These are phyloP conservation scores for Pichia sp. DNA, from an alignment of 1,139 yeast species.

Conservation along the genomic window DNA sequence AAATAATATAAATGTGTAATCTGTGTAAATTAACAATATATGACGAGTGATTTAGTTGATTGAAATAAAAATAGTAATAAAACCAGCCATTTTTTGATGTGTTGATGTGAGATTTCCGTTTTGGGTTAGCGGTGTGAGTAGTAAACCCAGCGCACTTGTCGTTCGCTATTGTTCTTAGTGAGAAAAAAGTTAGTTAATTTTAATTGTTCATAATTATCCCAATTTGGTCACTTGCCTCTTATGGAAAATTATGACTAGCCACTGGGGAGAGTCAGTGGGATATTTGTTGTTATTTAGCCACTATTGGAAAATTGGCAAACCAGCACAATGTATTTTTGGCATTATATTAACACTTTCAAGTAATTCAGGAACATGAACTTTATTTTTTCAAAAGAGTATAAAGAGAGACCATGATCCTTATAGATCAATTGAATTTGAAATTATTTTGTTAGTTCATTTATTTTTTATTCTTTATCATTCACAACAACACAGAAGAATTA, in stretches of 20 bases:
- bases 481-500: background rate
- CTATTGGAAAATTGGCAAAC: background rate
- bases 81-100: too few species aligned
- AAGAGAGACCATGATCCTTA: conserved; percentile 5
- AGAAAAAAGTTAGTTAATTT: too few species aligned
- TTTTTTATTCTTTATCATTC: conserved; percentile 4
- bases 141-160: too few species aligned
- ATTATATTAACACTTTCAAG: too few species aligned
- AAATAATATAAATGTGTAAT: too few species aligned
- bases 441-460: background rate
- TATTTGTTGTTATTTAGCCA: background rate
- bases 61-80: too few species aligned
- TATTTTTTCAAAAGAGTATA: background rate
- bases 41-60: too few species aligned
- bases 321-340: background rate
- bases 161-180: too few species aligned
- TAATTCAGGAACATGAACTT: background rate
- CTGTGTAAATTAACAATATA: too few species aligned
- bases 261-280: background rate
- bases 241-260: background rate
- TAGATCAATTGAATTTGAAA: background rate
- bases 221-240: background rate
- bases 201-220: too few species aligned
- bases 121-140: too few species aligned
- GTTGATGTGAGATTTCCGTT: too few species aligned